These are phyloP conservation scores for Prototheca wickerhamii DNA, from an alignment of 163 green algal genomes.

Conservation along the genomic window DNA sequence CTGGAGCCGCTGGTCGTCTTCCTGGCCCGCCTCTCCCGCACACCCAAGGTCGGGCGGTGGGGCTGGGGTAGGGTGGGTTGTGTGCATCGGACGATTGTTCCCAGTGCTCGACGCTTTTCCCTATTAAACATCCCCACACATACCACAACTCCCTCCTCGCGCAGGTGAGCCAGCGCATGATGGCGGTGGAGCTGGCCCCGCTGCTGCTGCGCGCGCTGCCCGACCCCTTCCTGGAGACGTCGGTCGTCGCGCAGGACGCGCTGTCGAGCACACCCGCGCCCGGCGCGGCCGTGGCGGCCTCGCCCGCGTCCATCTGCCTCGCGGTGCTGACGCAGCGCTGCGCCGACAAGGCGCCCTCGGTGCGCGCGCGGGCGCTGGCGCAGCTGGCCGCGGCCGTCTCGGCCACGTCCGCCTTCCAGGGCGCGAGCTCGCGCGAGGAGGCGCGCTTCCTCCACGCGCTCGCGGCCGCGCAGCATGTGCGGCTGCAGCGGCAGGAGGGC, in stretches of 20 bases:
- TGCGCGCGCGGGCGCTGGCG: constrained; percentile 44
- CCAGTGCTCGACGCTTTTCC: too few relatives aligned
- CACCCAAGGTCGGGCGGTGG: constrained; percentile 46
- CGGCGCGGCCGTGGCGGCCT: background rate
- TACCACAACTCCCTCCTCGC: background rate
- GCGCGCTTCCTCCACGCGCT: constrained; percentile 22
- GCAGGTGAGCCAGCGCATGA: constrained; percentile 41
- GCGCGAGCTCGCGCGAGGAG: background rate
- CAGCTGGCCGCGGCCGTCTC: constrained; percentile 36
- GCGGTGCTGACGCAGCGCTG: constrained; percentile 46
- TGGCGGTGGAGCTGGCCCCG: constrained; percentile 52
- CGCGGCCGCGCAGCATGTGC: constrained; percentile 10
- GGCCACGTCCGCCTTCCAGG: background rate
- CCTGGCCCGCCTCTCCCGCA: constrained; percentile 43
- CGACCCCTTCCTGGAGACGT: constrained; percentile 30
- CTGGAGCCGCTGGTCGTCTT: constrained; percentile 49
- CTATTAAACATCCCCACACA: background rate
- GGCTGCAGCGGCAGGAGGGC: constrained; percentile 6
- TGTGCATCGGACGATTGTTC: too few relatives aligned
- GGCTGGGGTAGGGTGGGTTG: too few relatives aligned
- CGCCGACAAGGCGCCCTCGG: constrained; percentile 49
- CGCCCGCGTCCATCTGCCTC: constrained; percentile 45
- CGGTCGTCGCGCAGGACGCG: background rate
- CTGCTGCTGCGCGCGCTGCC: constrained; percentile 39
- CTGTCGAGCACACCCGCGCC: background rate